Conservation (phyloP, 2,329 filamentous ascomycete genomes). For the Chalara sp. region DNA sequence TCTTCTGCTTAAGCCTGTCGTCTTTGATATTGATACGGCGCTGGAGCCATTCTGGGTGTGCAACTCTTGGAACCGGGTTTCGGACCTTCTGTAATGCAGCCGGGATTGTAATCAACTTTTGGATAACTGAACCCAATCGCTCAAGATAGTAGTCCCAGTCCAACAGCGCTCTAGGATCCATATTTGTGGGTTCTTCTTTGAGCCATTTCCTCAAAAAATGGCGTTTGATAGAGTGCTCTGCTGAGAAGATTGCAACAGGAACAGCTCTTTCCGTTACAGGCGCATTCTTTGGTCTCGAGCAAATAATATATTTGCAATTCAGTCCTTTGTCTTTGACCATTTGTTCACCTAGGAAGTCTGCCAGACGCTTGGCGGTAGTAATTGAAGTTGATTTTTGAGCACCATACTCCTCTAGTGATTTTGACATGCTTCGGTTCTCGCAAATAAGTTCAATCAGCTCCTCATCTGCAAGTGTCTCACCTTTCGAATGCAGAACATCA, state of each 20-base stretch:
- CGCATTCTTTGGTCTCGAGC: conserved; percentile 74
- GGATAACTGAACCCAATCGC: conserved; percentile 91
- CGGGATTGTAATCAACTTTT: conserved; percentile 98
- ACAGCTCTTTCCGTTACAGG: conserved; percentile 93
- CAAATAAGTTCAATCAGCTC: conserved; percentile 99
- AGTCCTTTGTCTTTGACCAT: conserved; percentile 99
- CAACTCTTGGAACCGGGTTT: conserved; percentile 89
- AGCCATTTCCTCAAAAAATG: conserved; percentile 93
- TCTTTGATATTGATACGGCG: conserved; percentile 91
- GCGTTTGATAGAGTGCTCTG: conserved; percentile 80
- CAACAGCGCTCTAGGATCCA: conserved; percentile 81
- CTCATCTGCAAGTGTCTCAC: conserved; percentile 85
- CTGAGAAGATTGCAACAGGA: conserved; percentile 94
- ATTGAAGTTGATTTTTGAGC: conserved; percentile 97
- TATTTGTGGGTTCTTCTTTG: conserved; percentile 83
- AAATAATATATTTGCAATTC: conserved; percentile 99
- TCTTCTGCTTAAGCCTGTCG: conserved; percentile 96
- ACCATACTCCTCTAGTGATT: conserved; percentile 94
- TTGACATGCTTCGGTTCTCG: conserved; percentile 97
- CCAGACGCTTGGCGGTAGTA: conserved; percentile 88
- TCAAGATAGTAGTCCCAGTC: conserved; percentile 98
- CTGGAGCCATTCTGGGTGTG: conserved; percentile 95
- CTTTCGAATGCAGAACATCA: conserved; percentile 85
- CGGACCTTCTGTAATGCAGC: conserved; percentile 90
- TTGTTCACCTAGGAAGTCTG: conserved; percentile 93